Evolutionary conservation across 2,329 filamentous ascomycete species (phyloP).

Genomic region (Aureobasidium sp.): DNA sequence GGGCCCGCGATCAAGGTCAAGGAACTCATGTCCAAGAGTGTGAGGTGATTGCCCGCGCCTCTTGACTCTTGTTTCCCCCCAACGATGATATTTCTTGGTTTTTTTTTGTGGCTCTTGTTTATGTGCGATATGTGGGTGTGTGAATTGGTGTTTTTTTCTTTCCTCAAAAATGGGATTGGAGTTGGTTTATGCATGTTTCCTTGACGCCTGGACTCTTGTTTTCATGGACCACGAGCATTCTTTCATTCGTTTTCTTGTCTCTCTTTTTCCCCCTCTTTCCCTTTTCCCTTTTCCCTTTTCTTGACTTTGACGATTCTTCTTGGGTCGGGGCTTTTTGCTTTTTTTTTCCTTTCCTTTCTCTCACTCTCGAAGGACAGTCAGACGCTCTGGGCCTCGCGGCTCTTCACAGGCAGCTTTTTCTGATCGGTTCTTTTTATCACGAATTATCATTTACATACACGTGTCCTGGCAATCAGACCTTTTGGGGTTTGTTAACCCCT

Average conservation of each 20-base stretch:
- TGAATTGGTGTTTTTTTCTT: not conserved
- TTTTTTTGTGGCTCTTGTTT: not conserved
- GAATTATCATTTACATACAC: too few relatives aligned
- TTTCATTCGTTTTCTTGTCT: not conserved
- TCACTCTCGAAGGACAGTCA: not conserved
- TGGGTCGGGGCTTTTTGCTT: not conserved
- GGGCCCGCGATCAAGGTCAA: not conserved
- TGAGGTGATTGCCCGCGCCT: not conserved
- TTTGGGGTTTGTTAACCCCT: too few relatives aligned
- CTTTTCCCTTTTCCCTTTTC: not conserved
- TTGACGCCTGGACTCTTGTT: not conserved
- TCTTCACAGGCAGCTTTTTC: too few relatives aligned
- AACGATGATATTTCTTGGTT: not conserved
- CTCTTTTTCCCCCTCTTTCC: not conserved
- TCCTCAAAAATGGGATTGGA: not conserved
- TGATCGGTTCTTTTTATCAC: too few relatives aligned
- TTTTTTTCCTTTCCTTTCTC: not conserved
- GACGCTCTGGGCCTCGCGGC: too few relatives aligned
- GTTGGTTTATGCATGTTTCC: not conserved
- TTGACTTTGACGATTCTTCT: not conserved
- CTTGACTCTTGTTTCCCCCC: not conserved
- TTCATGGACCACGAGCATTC: not conserved
- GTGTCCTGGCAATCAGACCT: too few relatives aligned
- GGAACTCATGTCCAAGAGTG: constrained; percentile 2
- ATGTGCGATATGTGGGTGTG: not conserved